Conservation (phyloP, 352 stramenopile genomes). For the Thraustochytrium sp. region DNA sequence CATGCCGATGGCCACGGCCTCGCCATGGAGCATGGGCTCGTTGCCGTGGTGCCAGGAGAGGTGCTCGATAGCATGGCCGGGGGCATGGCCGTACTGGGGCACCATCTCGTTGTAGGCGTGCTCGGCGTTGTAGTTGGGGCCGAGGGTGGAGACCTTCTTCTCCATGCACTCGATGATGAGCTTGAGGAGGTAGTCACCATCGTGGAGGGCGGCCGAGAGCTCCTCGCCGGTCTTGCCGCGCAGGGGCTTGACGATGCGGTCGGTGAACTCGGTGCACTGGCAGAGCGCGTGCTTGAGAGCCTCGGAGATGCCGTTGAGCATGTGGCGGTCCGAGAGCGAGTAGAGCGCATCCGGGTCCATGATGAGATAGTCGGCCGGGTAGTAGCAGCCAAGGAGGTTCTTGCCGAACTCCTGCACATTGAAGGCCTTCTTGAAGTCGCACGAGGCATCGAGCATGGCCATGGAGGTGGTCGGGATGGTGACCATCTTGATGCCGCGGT, state of each 20-base stretch:
- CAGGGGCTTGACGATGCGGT: conserved; percentile 62
- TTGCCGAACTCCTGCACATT: conserved; percentile 48
- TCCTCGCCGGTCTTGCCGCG: conserved; percentile 58
- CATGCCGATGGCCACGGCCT: conserved; percentile 27
- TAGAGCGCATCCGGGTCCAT: neutral
- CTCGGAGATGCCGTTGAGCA: conserved; percentile 28
- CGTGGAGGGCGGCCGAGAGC: conserved; percentile 52
- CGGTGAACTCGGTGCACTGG: conserved; percentile 59
- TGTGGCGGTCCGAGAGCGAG: conserved; percentile 7
- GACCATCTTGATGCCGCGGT: conserved; percentile 46
- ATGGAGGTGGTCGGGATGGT: conserved; percentile 49
- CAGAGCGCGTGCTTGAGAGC: neutral
- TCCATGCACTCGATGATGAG: conserved; percentile 69
- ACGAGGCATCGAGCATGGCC: conserved; percentile 48
- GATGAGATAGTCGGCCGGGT: conserved; percentile 41
- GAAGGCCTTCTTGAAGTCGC: conserved; percentile 52
- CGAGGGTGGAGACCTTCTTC: conserved; percentile 34
- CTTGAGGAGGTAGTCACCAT: conserved; percentile 61
- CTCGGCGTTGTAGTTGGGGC: conserved; percentile 51
- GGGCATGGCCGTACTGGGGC: conserved; percentile 51
- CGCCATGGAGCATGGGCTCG: conserved; percentile 1
- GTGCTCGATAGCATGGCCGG: conserved; percentile 43
- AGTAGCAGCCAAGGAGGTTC: conserved; percentile 51
- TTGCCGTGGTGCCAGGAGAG: conserved; percentile 40
- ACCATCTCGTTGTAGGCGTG: conserved; percentile 60